These are phyloP conservation scores for Trichocladium antarcticum DNA, from an alignment of 495 filamentous ascomycete genomes.

Conservation along the genomic window DNA sequence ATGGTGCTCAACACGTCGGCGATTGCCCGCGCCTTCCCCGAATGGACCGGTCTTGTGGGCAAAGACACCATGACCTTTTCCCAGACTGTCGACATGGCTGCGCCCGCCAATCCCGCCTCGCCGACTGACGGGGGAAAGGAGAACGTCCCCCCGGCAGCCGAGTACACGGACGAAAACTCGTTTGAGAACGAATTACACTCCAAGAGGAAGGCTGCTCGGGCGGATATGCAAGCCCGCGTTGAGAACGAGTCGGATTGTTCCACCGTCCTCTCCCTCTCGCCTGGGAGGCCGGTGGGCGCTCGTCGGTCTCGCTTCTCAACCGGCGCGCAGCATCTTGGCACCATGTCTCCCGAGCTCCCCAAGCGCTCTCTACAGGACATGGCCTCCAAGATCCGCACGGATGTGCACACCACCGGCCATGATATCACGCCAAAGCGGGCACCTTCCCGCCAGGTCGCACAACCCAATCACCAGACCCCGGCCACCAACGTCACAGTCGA, in stretches of 20 bases:
- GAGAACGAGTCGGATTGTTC: constrained; percentile 37
- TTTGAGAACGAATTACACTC: too few relatives aligned
- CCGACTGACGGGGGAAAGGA: constrained; percentile 23
- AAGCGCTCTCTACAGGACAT: constrained; percentile 26
- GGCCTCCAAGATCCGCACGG: constrained; percentile 24
- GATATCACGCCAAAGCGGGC: constrained; percentile 19
- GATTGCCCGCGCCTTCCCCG: constrained; percentile 51
- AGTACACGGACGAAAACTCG: constrained; percentile 15
- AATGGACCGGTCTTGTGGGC: constrained; percentile 35
- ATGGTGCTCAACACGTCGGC: constrained; percentile 49
- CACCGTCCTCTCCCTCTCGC: constrained; percentile 26
- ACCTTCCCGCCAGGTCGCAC: not conserved
- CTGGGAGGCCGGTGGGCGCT: constrained; percentile 7
- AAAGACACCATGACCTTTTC: constrained; percentile 14
- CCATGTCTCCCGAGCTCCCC: constrained; percentile 11
- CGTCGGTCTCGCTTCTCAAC: constrained; percentile 22
- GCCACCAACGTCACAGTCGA: constrained; percentile 7
- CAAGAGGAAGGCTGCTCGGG: constrained; percentile 23
- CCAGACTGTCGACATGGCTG: constrained; percentile 16
- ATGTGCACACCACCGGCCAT: constrained; percentile 15
- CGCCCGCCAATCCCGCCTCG: constrained; percentile 10
- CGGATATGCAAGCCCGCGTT: constrained; percentile 37
- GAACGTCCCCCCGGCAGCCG: constrained; percentile 28
- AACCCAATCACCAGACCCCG: constrained; percentile 3
- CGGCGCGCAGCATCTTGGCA: constrained; percentile 3